Evolutionary conservation across 164 flowering plant genomes (phyloP), one percentile per base, ranked within the genome.

Genomic region (Aristolochia californica): DNA sequence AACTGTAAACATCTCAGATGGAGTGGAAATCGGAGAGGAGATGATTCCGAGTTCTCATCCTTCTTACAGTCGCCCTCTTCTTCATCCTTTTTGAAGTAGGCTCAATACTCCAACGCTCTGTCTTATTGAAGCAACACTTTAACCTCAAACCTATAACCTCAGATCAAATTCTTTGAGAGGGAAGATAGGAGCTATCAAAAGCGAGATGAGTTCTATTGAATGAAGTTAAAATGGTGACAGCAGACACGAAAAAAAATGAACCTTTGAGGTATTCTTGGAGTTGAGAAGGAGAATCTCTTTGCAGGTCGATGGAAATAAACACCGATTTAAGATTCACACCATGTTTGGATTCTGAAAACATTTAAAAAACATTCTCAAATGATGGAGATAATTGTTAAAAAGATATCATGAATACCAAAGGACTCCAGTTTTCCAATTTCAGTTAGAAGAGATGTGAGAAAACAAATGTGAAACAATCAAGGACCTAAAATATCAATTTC

Each of bases 91-190:
- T 60, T 93, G 64, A 84, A 88, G 69, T 51, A 83, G 0, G 87
- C 80, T 16, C 97, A 84, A 66, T 77, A 93, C 63, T 83, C 94
- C 56, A 77, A 95, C 30, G 95, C 94, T 78, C 68, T 85, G 84
- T 69, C 84, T 69, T 24, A 87, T 50, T 17, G 87, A 80, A 55
- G 58, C 45, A 57, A 75, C 67, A 20, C 85, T 61, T 62, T 88
- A n/a, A 87, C 0, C 84, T 84, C 43, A 93, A 70, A 47, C 97
- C 98, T 56, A 82, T 61, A 45, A 93, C 69, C 89, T 86, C 16
- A 82, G 56, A 66, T 85, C 85, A 57, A 93, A 85, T 58, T 93
- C 98, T 93, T 83, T 71, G 72, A 27, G 43, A 20, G 15, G 56
- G 28, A 12, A 59, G n/a, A 22, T 50, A 17, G 22, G 24, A n/a